phyloP scores from a whole-genome alignment of 1,284 basidiomycete species.

The Sanghuangporus baumii region DNA sequence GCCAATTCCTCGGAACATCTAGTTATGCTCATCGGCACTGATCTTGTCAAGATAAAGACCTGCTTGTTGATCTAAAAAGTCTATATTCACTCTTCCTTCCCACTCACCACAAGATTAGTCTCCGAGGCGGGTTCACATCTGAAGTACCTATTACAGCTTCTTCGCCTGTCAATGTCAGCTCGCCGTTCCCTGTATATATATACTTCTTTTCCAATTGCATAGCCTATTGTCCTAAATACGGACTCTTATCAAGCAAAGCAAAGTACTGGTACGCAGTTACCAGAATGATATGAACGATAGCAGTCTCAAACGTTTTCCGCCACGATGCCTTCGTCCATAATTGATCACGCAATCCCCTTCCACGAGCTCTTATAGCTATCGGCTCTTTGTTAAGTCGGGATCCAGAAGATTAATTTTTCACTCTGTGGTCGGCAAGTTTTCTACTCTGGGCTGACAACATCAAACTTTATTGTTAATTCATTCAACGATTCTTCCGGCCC shows the following conservation, averaged over 20 bases:
- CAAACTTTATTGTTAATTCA: not conserved
- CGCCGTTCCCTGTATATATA: not conserved
- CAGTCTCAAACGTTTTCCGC: not conserved
- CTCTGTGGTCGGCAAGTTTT: too few relatives aligned
- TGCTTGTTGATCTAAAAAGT: conserved; percentile 43
- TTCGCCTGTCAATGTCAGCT: not conserved
- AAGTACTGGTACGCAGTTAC: too few relatives aligned
- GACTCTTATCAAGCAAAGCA: too few relatives aligned
- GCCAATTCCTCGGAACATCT: conserved; percentile 38
- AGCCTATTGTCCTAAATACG: not conserved
- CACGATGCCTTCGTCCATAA: not conserved
- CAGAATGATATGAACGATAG: not conserved
- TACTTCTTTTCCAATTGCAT: not conserved
- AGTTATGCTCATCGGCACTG: conserved; percentile 37
- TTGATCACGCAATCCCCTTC: not conserved
- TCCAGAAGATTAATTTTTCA: too few relatives aligned
- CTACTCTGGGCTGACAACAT: not conserved
- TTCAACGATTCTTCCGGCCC: not conserved
- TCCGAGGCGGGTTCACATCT: not conserved
- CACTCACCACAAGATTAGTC: not conserved
- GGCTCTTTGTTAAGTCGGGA: too few relatives aligned
- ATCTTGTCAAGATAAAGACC: conserved; percentile 46
- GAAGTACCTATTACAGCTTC: not conserved
- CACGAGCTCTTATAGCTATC: not conserved
- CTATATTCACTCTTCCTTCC: not conserved